Conservation (phyloP, 176 grass and related monocot genomes). For the Triticum urartu region DNA sequence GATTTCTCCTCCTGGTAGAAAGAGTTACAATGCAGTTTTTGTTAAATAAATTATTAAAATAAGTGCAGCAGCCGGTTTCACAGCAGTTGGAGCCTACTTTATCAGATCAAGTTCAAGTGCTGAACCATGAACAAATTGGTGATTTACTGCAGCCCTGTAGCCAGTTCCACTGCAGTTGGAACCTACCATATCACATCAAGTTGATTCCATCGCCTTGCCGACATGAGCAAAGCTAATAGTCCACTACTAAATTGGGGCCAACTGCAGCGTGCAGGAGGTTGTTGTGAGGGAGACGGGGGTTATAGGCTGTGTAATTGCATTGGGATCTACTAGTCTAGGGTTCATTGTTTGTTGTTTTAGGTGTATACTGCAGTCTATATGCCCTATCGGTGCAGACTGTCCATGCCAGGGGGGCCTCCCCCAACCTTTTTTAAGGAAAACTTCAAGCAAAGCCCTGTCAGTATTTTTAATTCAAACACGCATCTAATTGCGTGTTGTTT, state of each 20-base stretch:
- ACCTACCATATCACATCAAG: conserved; percentile 13
- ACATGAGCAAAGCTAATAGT: background rate
- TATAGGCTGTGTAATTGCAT: background rate
- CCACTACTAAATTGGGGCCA: background rate
- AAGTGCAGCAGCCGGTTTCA: background rate
- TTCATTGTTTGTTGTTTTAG: conserved; percentile 8
- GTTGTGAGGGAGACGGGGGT: background rate
- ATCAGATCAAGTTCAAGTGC: background rate
- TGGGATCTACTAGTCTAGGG: background rate
- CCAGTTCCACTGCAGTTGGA: background rate
- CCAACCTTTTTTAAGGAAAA: background rate
- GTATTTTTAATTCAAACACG: background rate
- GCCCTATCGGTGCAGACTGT: background rate
- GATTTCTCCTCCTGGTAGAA: too few relatives aligned
- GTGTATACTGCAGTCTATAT: background rate
- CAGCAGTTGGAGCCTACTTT: conserved; percentile 3
- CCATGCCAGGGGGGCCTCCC: background rate
- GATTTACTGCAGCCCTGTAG: background rate
- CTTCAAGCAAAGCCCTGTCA: background rate
- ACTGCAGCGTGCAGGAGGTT: background rate
- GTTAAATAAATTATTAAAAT: too few relatives aligned
- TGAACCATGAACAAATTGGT: conserved; percentile 1
- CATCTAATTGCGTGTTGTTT: too few relatives aligned
- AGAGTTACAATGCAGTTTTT: too few relatives aligned
- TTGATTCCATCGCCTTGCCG: background rate